Percentiles rank a stretch among this genome's conserved stretches.
Conservation (phyloP, 2,329 filamentous ascomycete genomes). For the Cercospora berteroae region DNA sequence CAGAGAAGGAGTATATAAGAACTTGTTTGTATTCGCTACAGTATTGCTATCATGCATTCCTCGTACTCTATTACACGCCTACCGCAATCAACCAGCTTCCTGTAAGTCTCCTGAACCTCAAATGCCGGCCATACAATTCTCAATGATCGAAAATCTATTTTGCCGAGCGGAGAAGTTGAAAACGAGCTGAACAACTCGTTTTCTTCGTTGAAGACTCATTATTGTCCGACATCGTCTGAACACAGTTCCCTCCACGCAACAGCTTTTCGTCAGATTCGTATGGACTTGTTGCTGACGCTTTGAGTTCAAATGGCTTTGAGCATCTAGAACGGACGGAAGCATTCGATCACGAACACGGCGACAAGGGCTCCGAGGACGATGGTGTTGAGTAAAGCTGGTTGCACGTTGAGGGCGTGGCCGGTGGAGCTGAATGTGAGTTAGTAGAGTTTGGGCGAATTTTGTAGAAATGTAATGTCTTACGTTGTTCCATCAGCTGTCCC, state of each 20-base stretch:
- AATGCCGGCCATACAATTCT: neutral
- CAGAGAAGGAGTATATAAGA: neutral
- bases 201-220: slow-evolving; percentile 2
- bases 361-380: neutral
- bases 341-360: neutral
- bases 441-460: neutral
- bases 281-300: neutral
- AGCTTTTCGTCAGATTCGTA: too few species aligned
- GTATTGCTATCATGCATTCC: neutral
- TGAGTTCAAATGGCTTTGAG: neutral
- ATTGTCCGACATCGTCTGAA: slow-evolving; percentile 11
- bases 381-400: neutral
- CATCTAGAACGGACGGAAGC: neutral
- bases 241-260: neutral
- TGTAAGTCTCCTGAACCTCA: neutral
- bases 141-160: slow-evolving; percentile 7
- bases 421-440: neutral
- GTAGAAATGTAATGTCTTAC: neutral
- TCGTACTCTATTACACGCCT: too few species aligned
- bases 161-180: slow-evolving; percentile 5
- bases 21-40: neutral
- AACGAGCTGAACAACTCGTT: slow-evolving; percentile 5
- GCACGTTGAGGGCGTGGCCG: neutral
- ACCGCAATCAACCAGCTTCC: too few species aligned
- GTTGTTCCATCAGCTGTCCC: neutral